A percentile compares a stretch with the other conserved stretches of the same genome.
These are phyloP conservation scores for Platismatia glauca DNA, from an alignment of 495 filamentous ascomycete genomes.

Conservation along the genomic window DNA sequence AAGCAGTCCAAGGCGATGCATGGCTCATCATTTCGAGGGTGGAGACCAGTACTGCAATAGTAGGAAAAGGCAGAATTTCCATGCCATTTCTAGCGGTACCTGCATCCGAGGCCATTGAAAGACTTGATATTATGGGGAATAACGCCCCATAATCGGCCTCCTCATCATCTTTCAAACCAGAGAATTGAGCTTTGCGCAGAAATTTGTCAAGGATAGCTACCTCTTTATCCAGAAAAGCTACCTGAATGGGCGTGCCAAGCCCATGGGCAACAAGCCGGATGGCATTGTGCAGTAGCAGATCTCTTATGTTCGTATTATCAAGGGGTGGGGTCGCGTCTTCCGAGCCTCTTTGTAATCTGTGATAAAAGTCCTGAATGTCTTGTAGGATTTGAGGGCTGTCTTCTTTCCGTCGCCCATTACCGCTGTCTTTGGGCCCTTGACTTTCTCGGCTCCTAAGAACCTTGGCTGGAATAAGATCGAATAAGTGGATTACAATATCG, in stretches of 20 bases:
- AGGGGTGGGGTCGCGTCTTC: constrained; percentile 41
- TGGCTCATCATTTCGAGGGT: constrained; percentile 38
- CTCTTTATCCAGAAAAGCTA: constrained; percentile 15
- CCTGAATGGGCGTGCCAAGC: constrained; percentile 26
- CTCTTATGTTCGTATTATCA: constrained; percentile 43
- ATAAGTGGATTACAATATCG: constrained; percentile 43
- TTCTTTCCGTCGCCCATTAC: neutral
- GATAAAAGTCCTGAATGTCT: constrained; percentile 11
- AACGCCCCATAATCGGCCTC: neutral
- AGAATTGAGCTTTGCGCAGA: constrained; percentile 3
- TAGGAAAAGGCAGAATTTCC: constrained; percentile 5
- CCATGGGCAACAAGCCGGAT: constrained; percentile 44
- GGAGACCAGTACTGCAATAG: constrained; percentile 49
- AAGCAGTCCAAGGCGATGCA: constrained; percentile 4
- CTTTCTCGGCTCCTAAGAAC: constrained; percentile 38
- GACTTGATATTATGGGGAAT: constrained; percentile 5
- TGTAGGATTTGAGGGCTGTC: neutral
- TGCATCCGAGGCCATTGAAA: constrained; percentile 9
- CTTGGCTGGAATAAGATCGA: constrained; percentile 61
- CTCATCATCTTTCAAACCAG: constrained; percentile 1
- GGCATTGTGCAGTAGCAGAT: constrained; percentile 54
- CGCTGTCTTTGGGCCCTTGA: neutral
- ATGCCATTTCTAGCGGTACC: neutral
- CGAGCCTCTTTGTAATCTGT: neutral
- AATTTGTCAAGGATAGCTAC: constrained; percentile 18